Evolutionary conservation across 768 basidiomycete species (phyloP), one percentile per base, ranked within the genome.

Genomic region (Tricholoma furcatifolium): DNA sequence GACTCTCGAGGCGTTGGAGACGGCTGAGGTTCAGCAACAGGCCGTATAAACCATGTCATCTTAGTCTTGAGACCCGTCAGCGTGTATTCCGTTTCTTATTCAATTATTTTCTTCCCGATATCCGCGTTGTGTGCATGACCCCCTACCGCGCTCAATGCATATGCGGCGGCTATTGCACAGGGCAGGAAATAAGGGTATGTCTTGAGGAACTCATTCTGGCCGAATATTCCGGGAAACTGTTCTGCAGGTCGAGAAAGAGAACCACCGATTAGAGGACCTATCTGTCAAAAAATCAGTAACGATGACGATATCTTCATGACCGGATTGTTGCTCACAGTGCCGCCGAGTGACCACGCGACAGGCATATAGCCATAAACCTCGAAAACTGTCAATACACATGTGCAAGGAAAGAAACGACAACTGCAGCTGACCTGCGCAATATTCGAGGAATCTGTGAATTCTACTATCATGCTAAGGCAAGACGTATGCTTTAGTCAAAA

Each of bases 141-240:
- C 76, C 80, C 1, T 75, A 74, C 7, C 70, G 64, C 0, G 80
- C 68, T 58, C n/a, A n/a, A n/a, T n/a, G 78, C 78, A 0, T 77
- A 77, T 0, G 82, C 77, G 4, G 81, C 73, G 14, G 52, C 46
- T 2, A 83, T 73, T 6, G 80, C 70, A 56, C 83, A 86, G 4
- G 85, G 76, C 43, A 86, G 71, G 63, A 86, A 84, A 55, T 82
- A 83, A 0, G 81, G 81, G 47, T 75, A 76, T 34, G 68, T 55
- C 3, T 57, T 62, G 70, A 78, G 75, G 46, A 83, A 80, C 6
- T 65, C 57, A 17, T 60, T 56, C 2, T 58, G 44, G 4, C 62
- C 60, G 48, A 83, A 82, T 17, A 72, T 14, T 0, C 34, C 31
- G 30, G 80, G 78, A 56, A 76, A 80, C 17, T 70, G 69, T 32